Conservation (phyloP, 75 land plant genomes). For the Pseudotsuga menziesii region DNA sequence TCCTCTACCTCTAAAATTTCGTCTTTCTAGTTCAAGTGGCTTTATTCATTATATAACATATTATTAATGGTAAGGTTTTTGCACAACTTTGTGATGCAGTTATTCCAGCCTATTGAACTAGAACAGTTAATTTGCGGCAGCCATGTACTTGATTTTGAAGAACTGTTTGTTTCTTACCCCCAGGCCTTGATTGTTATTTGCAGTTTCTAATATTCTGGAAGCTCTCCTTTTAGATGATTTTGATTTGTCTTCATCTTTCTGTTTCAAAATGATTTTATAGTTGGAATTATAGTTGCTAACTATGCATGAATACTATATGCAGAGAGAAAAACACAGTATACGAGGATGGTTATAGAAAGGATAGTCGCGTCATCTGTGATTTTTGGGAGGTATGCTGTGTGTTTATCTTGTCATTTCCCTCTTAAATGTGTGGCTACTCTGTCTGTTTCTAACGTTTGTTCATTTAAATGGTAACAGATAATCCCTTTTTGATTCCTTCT, state of each 20-base stretch:
- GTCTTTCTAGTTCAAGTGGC: no score
- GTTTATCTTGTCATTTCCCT: neutral
- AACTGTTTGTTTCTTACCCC: slow-evolving; percentile 11
- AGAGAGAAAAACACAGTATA: slow-evolving; percentile 19
- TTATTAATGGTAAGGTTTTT: neutral
- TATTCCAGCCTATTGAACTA: slow-evolving; percentile 21
- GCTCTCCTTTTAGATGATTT: neutral
- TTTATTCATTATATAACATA: neutral
- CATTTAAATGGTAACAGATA: no score
- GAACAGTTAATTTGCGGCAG: slow-evolving; percentile 28
- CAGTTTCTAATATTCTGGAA: neutral
- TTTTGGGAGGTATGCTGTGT: slow-evolving; percentile 20
- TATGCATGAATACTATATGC: neutral
- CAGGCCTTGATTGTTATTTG: neutral
- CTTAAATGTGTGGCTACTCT: neutral
- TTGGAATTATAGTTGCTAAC: neutral
- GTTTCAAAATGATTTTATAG: neutral
- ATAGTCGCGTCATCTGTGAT: slow-evolving; percentile 15
- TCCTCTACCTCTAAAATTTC: no score
- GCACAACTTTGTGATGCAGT: slow-evolving; percentile 8
- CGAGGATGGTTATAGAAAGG: slow-evolving; percentile 28
- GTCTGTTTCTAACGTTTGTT: neutral
- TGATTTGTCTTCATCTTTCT: neutral
- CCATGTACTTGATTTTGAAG: slow-evolving; percentile 25
- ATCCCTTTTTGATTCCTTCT: no score